Evolutionary conservation across 805 yeast genomes (phyloP).

Genomic region (Yamadazyma laniorum): DNA sequence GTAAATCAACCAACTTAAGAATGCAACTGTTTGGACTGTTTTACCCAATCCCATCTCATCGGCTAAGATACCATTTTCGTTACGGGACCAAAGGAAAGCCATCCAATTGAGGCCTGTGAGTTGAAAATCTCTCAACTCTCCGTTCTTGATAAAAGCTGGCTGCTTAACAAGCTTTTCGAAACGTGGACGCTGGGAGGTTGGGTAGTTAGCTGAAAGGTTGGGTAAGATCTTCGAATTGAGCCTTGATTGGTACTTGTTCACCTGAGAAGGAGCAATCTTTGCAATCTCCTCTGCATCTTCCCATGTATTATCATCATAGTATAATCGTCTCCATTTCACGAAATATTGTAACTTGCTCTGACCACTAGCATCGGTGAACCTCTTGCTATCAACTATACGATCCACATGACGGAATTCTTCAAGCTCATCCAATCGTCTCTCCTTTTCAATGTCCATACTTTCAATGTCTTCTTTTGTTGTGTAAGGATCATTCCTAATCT

Average conservation of each 20-base stretch:
- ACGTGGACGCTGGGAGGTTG: conserved; percentile 67
- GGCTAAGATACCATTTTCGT: conserved; percentile 95
- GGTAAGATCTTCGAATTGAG: conserved; percentile 84
- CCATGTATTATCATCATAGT: conserved; percentile 97
- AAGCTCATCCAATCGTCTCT: conserved; percentile 77
- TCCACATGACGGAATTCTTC: conserved; percentile 85
- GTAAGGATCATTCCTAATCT: conserved; percentile 72
- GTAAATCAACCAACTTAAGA: conserved; percentile 89
- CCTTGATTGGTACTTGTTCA: conserved; percentile 77
- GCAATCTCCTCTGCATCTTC: conserved; percentile 90
- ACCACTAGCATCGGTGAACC: conserved; percentile 63
- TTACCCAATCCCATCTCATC: conserved; percentile 99
- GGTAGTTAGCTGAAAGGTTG: conserved; percentile 72
- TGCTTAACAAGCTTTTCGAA: conserved; percentile 85
- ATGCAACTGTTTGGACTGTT: conserved; percentile 94
- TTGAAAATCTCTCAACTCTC: conserved; percentile 94
- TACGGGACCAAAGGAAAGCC: conserved; percentile 98
- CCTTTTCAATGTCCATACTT: conserved; percentile 88
- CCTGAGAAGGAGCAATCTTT: conserved; percentile 77
- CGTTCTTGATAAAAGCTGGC: conserved; percentile 86
- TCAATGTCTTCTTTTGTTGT: conserved; percentile 92
- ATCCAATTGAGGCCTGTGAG: conserved; percentile 98
- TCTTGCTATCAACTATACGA: conserved; percentile 82
- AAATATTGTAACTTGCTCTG: conserved; percentile 71
- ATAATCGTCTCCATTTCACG: conserved; percentile 90